Base-by-base conservation (phyloP, 306 rosid genomes). In the Medicago lupulina region DNA sequence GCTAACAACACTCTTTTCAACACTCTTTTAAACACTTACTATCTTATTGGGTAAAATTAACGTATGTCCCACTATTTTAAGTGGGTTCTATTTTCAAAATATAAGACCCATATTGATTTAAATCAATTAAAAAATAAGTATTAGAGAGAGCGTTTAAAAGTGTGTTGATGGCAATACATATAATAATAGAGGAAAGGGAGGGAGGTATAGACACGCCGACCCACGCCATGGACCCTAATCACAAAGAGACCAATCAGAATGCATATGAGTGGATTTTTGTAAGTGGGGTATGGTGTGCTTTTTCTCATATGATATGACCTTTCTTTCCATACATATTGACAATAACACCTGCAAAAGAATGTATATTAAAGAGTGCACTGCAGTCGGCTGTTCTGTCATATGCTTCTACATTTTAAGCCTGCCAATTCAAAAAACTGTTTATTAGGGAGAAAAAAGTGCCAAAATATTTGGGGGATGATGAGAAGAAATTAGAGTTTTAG, bases 151-250 rank as follows among this genome's bases (percentile, higher is more conserved):
- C n/a, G n/a, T n/a, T n/a, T n/a, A n/a, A n/a, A n/a, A n/a, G n/a
- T n/a, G n/a, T n/a, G n/a, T n/a, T n/a, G n/a, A n/a, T n/a, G n/a
- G n/a, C n/a, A n/a, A n/a, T n/a, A n/a, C n/a, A 31, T 31, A 31
- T 31, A 31, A 31, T 34, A 34, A 34, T 34, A 64, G 54, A 55
- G 13, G 1, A 67, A 9, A 67, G 75, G 65, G 75, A 61, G 40
- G 77, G 76, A 57, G 36, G 9, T 21, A 21, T 13, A 86, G 78
- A 71, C 75, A 83, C 71, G 53, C 87, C 90, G 86, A 5, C 88
- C 86, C 87, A 90, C 86, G 88, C 92, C 76, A 75, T 69, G 73
- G 86, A 21, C 61, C 80, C 41, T 40, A 25, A 70, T 25, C 18
- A 46, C 14, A 31, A 77, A 43, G 15, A 16, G 63, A 77, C 93